Conservation (phyloP, 2,329 filamentous ascomycete species). For the Bipolaris sorokiniana region DNA sequence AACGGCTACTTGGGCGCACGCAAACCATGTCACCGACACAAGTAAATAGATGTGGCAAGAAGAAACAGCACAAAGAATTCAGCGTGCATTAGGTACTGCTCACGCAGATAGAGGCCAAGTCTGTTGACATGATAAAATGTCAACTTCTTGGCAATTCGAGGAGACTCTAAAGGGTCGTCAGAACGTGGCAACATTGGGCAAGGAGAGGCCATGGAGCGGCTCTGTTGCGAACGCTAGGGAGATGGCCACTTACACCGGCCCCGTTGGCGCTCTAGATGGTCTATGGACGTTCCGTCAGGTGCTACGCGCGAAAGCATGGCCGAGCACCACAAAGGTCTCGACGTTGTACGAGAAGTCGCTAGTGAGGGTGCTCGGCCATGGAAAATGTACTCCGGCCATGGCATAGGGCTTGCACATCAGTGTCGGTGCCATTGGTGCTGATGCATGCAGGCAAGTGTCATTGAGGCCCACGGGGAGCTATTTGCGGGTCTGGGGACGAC, state of each 20-base stretch:
- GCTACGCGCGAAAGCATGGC: constrained; percentile 1
- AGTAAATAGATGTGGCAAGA: not conserved
- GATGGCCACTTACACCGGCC: constrained; percentile 8
- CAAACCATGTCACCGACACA: constrained; percentile 5
- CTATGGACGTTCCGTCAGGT: constrained; percentile 3
- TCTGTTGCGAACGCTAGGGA: not conserved
- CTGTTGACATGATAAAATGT: not conserved
- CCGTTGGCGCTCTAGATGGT: not conserved
- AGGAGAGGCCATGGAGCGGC: not conserved
- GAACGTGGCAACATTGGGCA: not conserved
- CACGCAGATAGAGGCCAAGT: not conserved
- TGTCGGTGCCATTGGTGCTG: not conserved
- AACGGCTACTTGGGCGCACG: constrained; percentile 4
- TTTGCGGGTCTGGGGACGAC: constrained; percentile 6
- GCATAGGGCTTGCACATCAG: not conserved
- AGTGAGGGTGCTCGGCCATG: constrained; percentile 1
- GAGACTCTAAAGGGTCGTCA: constrained; percentile 12
- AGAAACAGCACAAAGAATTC: not conserved
- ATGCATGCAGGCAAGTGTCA: constrained; percentile 6
- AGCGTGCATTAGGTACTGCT: not conserved
- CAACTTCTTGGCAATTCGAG: constrained; percentile 11
- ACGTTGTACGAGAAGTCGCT: constrained; percentile 7
- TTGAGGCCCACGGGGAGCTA: not conserved
- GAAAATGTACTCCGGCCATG: not conserved
- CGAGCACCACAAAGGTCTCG: not conserved